These are phyloP conservation scores for Fusarium sp. DNA, from an alignment of 2,329 filamentous ascomycete genomes.

Conservation along the genomic window DNA sequence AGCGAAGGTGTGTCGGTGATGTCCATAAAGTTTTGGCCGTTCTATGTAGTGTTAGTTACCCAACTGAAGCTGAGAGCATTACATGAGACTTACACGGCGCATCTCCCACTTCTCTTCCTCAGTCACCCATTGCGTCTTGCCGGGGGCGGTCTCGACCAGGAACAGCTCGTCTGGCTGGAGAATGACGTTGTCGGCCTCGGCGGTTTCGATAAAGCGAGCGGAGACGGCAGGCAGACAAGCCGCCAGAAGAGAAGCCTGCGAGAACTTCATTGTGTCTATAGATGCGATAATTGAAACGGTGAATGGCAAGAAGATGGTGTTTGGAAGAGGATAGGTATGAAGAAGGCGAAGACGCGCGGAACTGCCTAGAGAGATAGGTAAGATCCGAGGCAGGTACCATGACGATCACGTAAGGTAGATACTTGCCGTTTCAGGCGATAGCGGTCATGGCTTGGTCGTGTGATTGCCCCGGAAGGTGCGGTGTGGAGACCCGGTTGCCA, in stretches of 20 bases:
- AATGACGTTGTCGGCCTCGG: slow-evolving; percentile 61
- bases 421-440: slow-evolving; percentile 32
- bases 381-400: slow-evolving; percentile 30
- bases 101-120: slow-evolving; percentile 96
- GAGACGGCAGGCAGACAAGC: slow-evolving; percentile 63
- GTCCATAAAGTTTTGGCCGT: slow-evolving; percentile 91
- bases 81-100: slow-evolving; percentile 69
- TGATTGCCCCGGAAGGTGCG: slow-evolving; percentile 25
- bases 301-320: slow-evolving; percentile 3
- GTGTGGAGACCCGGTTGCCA: slow-evolving; percentile 35
- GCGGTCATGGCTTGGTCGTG: slow-evolving; percentile 29
- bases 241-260: slow-evolving; percentile 61
- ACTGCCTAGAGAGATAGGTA: slow-evolving; percentile 15
- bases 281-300: not conserved
- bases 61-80: too few relatives aligned
- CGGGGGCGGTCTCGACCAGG: slow-evolving; percentile 86
- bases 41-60: slow-evolving; percentile 57
- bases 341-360: slow-evolving; percentile 22
- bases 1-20: slow-evolving; percentile 78
- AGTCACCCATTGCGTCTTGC: slow-evolving; percentile 85
- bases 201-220: slow-evolving; percentile 65
- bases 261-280: slow-evolving; percentile 58
- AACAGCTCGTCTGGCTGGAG: slow-evolving; percentile 58
- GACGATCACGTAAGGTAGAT: slow-evolving; percentile 36
- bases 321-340: slow-evolving; percentile 11